Percentiles rank a stretch among this genome's conserved stretches.
These are phyloP conservation scores for Albophoma yamanashiensis DNA, from an alignment of 2,329 filamentous ascomycete genomes.

Conservation along the genomic window DNA sequence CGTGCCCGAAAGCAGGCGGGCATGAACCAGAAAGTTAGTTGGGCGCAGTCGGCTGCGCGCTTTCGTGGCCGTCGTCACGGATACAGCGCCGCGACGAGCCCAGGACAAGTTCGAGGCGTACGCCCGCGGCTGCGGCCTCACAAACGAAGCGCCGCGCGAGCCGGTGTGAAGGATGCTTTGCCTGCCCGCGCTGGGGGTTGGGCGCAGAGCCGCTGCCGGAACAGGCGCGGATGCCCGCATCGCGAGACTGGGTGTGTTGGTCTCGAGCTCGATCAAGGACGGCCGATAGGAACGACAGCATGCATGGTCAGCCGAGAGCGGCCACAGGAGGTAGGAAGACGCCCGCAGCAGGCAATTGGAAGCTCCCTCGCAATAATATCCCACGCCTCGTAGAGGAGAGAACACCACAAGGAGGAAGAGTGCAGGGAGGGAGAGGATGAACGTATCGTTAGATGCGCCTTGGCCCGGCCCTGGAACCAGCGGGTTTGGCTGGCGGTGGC, in stretches of 20 bases:
- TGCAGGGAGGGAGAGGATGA: background rate
- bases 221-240: background rate
- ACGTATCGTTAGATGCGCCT: background rate
- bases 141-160: background rate
- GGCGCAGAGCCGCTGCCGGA: background rate
- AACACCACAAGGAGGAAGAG: background rate
- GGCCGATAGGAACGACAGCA: background rate
- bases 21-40: background rate
- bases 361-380: background rate
- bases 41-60: background rate
- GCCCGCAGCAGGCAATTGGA: background rate
- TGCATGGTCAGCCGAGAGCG: background rate
- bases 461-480: background rate
- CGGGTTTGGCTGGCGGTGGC: background rate
- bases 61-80: background rate
- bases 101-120: background rate
- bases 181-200: background rate
- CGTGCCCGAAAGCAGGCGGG: constrained; percentile 35
- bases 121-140: background rate
- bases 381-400: background rate
- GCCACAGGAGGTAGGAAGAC: background rate
- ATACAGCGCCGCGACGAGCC: background rate
- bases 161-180: background rate
- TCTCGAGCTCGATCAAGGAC: background rate
- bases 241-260: background rate